A percentile compares a stretch with the other conserved stretches of the same genome.
Evolutionary conservation across 176 grass and related monocot species (phyloP).

Genomic region (Ananas comosus): DNA sequence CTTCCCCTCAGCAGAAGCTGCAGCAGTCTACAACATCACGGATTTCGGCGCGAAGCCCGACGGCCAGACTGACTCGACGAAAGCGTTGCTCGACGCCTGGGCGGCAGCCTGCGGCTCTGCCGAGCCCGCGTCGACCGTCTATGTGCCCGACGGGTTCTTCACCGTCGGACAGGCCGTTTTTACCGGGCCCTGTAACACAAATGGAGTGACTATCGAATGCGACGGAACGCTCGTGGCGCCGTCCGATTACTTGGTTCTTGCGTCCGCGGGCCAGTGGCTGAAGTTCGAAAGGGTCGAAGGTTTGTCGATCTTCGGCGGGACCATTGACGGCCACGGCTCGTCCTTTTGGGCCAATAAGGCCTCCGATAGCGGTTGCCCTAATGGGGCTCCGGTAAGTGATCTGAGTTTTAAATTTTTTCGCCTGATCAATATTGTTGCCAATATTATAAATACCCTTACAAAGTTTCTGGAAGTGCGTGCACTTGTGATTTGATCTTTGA

Average conservation of each 20-base stretch:
- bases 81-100: conserved; percentile 33
- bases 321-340: conserved; percentile 34
- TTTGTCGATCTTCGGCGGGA: conserved; percentile 36
- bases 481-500: no score
- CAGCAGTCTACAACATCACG: conserved; percentile 22
- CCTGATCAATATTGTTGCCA: no score
- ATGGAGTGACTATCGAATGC: conserved; percentile 19
- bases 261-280: conserved; percentile 23
- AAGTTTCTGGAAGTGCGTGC: no score
- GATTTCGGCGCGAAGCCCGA: conserved; percentile 34
- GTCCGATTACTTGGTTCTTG: conserved; percentile 8
- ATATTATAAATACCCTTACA: no score
- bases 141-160: conserved; percentile 39
- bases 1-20: neutral
- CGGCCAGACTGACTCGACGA: conserved; percentile 26
- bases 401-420: no score
- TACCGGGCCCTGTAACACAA: conserved; percentile 27
- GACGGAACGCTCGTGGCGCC: conserved; percentile 38
- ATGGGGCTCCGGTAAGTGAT: conserved; percentile 32
- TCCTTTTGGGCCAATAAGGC: conserved; percentile 50
- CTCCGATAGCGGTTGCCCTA: conserved; percentile 17
- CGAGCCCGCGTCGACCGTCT: conserved; percentile 20
- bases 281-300: conserved; percentile 36
- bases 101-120: conserved; percentile 26
- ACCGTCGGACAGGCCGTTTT: conserved; percentile 28